Conservation (phyloP, 208 protist species). For the Histomonas meleagridis region DNA sequence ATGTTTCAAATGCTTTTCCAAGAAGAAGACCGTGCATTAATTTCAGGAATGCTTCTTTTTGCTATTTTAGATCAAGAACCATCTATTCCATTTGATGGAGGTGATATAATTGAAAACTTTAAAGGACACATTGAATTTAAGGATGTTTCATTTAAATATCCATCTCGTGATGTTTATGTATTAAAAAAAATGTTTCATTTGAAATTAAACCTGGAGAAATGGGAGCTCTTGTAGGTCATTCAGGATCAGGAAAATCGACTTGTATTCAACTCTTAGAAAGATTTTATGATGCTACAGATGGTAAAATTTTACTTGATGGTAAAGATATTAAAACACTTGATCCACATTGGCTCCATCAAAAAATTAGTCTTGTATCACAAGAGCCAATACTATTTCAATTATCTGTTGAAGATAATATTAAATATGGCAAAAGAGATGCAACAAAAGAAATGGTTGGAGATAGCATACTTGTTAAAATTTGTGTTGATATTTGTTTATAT, state of each 20-base stretch:
- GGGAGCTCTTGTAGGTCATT: conserved; percentile 42
- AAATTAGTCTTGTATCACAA: conserved; percentile 69
- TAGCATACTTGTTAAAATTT: no score
- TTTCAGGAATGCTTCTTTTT: neutral
- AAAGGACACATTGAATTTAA: neutral
- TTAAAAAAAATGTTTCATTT: conserved; percentile 40
- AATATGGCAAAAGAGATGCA: conserved; percentile 66
- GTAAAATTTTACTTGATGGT: neutral
- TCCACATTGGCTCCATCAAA: neutral
- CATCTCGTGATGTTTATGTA: neutral
- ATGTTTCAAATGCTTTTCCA: neutral
- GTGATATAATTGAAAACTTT: neutral
- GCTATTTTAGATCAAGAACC: neutral
- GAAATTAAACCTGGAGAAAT: conserved; percentile 37
- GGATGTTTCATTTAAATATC: conserved; percentile 3
- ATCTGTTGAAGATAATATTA: conserved; percentile 80
- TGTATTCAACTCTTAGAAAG: conserved; percentile 65
- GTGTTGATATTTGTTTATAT: no score
- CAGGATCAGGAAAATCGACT: conserved; percentile 12
- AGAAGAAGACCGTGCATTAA: neutral
- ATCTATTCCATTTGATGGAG: neutral
- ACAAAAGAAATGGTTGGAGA: conserved; percentile 42
- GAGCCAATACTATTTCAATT: conserved; percentile 83
- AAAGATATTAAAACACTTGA: neutral
- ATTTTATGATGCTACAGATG: conserved; percentile 70